Base-by-base conservation (phyloP, 352 stramenopile genomes). In the Pythium dissimile region DNA sequence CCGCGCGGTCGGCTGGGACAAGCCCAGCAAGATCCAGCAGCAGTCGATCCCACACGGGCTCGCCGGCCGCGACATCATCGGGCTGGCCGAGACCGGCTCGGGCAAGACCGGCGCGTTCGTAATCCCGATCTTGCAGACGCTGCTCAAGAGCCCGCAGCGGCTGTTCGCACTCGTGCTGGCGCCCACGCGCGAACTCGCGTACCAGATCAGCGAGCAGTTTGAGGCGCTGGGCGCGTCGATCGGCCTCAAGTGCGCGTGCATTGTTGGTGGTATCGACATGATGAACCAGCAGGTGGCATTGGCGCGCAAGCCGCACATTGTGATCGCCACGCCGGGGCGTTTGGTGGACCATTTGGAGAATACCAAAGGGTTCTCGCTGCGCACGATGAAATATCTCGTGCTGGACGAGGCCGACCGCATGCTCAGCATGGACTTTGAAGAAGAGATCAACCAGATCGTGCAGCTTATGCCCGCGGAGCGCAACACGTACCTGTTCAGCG, bases 401-500 rank as follows among this genome's bases (percentile, higher is more conserved):
- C 67, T 98, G 53, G 95, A 98, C 59, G 95, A 98, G 62, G 95
- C 95, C 16, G 95, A 98, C 59, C 76, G 95, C 26, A 97, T 98
- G 92, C 75, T 98, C 5, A 93, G 76, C 43, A 98, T 99, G 93
- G 97, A 99, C 66, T 99, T 98, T 57, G 94, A 99, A 69, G 86
- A 98, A 64, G 97, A 99, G 64, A 97, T 99, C 67, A 98, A 99
- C 75, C 88, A 98, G 67, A 98, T 99, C 64, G 73, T 99, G 48
- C 82, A 98, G 59, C 81, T 98, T 27, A 97, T 99, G 66, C 97
- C 80, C n/a, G 70, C 67, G 43, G 92, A 91, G 21, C 81, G 97
- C 24, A 86, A 89, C 52, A 99, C 98, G n/a, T 98, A 98, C 74
- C 81, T 99, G 2, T 99, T 99, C 71, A 97, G 84, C 69, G 97